Conservation (phyloP, 306 rosid genomes). For the Trichosanthes cucumerina region DNA sequence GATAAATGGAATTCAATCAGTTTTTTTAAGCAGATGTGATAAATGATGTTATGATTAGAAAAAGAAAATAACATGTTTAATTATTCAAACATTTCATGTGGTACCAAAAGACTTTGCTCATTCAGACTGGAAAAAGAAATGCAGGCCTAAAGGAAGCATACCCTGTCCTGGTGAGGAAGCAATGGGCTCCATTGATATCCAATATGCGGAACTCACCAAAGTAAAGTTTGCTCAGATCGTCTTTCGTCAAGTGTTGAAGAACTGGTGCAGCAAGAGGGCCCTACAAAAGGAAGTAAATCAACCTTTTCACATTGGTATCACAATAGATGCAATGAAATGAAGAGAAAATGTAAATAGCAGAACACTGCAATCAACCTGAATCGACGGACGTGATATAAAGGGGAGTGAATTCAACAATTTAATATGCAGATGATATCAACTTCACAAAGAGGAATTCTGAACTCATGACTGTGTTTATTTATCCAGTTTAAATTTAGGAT, state of each 20-base stretch:
- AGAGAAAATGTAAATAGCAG: background rate
- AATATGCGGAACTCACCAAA: conserved; percentile 69
- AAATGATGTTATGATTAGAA: background rate
- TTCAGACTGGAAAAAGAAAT: background rate
- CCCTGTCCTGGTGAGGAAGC: conserved; percentile 96
- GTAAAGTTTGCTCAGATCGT: conserved; percentile 75
- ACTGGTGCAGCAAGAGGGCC: conserved; percentile 92
- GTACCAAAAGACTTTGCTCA: background rate
- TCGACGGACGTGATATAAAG: background rate
- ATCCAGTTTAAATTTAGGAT: background rate
- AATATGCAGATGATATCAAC: background rate
- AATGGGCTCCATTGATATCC: conserved; percentile 67
- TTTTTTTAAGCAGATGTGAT: background rate
- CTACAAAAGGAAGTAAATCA: conserved; percentile 23
- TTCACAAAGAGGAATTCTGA: background rate
- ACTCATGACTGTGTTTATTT: background rate
- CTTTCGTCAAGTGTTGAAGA: conserved; percentile 84
- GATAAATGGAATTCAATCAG: background rate
- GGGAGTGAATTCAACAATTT: background rate
- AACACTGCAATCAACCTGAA: background rate
- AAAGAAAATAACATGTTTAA: background rate
- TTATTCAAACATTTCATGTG: background rate
- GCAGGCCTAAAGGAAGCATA: conserved; percentile 23
- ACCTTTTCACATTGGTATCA: background rate
- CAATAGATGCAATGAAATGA: background rate